phyloP scores from a whole-genome alignment of 73 alveolate species.

The Blepharisma japonicum region DNA sequence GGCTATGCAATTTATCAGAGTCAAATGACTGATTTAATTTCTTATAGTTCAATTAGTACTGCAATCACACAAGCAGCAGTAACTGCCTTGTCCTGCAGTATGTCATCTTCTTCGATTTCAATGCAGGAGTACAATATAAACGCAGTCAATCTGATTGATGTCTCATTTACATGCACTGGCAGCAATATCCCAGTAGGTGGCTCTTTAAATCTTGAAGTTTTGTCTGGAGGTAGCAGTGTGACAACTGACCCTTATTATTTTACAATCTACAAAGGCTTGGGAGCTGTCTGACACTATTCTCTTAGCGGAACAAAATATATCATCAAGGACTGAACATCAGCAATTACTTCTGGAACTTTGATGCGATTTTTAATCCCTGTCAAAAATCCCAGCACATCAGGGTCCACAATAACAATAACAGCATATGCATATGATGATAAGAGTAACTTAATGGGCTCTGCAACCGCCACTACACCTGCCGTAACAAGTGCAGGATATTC shows the following conservation, averaged over 20 bases:
- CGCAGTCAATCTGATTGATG: neutral
- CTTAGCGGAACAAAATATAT: neutral
- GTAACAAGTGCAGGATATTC: neutral
- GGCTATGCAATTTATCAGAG: neutral
- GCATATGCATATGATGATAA: neutral
- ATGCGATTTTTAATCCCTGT: neutral
- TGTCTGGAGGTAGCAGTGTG: too few relatives aligned
- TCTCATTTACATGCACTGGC: neutral
- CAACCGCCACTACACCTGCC: neutral
- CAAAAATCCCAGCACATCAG: neutral
- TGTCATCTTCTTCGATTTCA: neutral
- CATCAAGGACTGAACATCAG: neutral
- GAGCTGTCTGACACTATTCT: neutral
- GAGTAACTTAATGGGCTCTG: neutral
- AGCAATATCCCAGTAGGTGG: neutral
- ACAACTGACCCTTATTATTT: constrained; percentile 27
- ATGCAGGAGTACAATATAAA: neutral
- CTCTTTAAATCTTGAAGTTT: neutral
- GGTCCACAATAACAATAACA: neutral
- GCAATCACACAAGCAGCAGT: neutral
- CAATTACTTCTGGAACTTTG: neutral
- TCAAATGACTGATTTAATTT: neutral
- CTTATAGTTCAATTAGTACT: neutral
- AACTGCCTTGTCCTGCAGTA: neutral
- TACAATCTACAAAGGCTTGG: neutral